phyloP scores from a whole-genome alignment of 192 early-diverging fungal species.

The Podila clonocystis region DNA sequence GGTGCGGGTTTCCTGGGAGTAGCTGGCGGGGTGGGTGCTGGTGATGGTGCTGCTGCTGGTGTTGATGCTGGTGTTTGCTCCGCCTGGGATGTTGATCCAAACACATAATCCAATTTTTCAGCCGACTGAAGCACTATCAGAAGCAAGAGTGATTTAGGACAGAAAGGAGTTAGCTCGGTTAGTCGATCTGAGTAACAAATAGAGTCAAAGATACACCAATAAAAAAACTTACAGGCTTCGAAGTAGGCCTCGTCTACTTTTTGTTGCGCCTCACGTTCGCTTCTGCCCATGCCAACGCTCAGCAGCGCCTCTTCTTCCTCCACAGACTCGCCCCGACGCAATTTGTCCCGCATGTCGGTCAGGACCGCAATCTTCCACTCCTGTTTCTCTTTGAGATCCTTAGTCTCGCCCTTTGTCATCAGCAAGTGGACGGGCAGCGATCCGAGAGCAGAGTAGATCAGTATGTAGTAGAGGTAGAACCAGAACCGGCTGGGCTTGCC shows the following conservation, averaged over 20 bases:
- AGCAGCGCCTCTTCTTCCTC: conserved; percentile 43
- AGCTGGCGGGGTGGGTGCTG: conserved; percentile 15
- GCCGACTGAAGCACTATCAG: conserved; percentile 31
- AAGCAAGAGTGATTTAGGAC: background rate
- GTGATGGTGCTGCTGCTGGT: background rate
- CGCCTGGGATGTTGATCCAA: conserved; percentile 1
- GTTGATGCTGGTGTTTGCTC: background rate
- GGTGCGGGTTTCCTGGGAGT: conserved; percentile 41
- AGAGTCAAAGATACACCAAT: background rate
- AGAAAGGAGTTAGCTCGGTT: background rate
- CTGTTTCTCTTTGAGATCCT: conserved; percentile 27
- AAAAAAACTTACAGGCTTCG: conserved; percentile 38
- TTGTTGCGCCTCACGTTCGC: conserved; percentile 28
- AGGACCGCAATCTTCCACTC: conserved; percentile 48
- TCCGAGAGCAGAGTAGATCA: conserved; percentile 30
- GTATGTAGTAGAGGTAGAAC: conserved; percentile 28
- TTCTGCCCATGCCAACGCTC: conserved; percentile 29
- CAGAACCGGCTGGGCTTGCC: conserved; percentile 22
- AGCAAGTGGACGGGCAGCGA: conserved; percentile 41
- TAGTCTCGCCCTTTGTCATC: conserved; percentile 33
- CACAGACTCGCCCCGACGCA: conserved; percentile 32
- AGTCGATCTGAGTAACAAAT: background rate
- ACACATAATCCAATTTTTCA: conserved; percentile 39
- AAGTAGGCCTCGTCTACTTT: conserved; percentile 43
- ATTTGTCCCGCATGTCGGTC: conserved; percentile 47